Evolutionary conservation across 2,329 filamentous ascomycete species (phyloP).

Genomic region (Trichophyton mentagrophytes): DNA sequence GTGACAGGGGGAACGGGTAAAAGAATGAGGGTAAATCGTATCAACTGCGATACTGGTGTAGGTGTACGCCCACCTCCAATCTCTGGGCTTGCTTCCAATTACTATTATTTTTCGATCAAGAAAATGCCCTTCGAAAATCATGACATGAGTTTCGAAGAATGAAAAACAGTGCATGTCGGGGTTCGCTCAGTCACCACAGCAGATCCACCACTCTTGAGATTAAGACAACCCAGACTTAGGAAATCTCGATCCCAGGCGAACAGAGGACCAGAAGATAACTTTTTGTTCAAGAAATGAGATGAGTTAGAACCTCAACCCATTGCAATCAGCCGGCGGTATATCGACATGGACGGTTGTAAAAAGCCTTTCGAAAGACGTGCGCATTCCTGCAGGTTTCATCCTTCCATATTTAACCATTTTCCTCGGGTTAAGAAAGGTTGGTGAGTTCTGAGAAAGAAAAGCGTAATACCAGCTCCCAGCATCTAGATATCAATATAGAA

Average conservation of each 20-base stretch:
- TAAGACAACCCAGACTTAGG: not conserved
- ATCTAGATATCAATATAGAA: not conserved
- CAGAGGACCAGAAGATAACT: not conserved
- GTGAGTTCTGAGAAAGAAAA: not conserved
- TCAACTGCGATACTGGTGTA: slow-evolving; percentile 3
- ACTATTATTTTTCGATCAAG: not conserved
- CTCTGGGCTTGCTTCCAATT: not conserved
- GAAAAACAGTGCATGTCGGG: not conserved
- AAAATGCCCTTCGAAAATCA: not conserved
- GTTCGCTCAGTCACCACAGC: not conserved
- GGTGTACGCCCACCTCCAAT: not conserved
- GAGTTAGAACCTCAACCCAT: not conserved
- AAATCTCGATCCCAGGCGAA: no score
- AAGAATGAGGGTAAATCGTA: not conserved
- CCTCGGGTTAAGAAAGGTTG: not conserved
- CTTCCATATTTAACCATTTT: not conserved
- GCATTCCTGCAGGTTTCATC: not conserved
- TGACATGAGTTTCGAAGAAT: not conserved
- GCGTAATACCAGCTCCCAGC: not conserved
- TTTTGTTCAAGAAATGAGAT: not conserved
- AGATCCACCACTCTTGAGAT: not conserved
- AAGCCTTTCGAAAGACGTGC: slow-evolving; percentile 1
- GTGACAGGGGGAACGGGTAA: not conserved
- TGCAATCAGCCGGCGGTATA: not conserved
- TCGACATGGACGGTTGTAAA: not conserved